Conservation (phyloP, 2,329 filamentous ascomycete species). For the Fusarium coicis region DNA sequence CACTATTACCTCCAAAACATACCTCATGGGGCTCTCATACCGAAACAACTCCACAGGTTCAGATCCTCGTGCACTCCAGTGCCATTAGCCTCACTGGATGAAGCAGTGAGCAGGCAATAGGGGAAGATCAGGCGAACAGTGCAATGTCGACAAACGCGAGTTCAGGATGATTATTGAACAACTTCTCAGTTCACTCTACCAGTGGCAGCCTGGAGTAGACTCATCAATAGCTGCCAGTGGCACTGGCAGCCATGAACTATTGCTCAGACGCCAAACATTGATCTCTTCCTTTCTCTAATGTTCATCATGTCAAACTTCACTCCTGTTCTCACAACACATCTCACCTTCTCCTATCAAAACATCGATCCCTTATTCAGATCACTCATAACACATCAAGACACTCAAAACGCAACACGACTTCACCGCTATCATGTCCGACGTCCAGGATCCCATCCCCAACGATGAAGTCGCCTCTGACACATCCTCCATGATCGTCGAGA, state of each 20-base stretch:
- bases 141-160: rapidly evolving
- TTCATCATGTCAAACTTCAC: background rate
- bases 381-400: background rate
- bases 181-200: background rate
- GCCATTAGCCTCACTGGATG: too few species aligned
- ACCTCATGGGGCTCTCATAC: too few species aligned
- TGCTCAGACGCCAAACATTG: too few species aligned
- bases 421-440: background rate
- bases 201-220: background rate
- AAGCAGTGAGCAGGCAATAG: too few species aligned
- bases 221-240: background rate
- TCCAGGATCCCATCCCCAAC: rapidly evolving
- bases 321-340: rapidly evolving
- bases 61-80: too few species aligned
- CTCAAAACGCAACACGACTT: rapidly evolving
- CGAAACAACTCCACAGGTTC: too few species aligned
- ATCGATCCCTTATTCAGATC: too few species aligned
- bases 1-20: too few species aligned
- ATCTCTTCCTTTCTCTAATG: background rate
- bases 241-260: background rate
- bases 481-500: background rate
- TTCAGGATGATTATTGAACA: background rate
- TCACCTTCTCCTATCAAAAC: too few species aligned
- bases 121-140: background rate
- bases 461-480: background rate